Percentiles rank a stretch among this genome's conserved stretches.
Evolutionary conservation across 1,139 yeast species (phyloP).

Genomic region (Saccharomycopsis hybrid): DNA sequence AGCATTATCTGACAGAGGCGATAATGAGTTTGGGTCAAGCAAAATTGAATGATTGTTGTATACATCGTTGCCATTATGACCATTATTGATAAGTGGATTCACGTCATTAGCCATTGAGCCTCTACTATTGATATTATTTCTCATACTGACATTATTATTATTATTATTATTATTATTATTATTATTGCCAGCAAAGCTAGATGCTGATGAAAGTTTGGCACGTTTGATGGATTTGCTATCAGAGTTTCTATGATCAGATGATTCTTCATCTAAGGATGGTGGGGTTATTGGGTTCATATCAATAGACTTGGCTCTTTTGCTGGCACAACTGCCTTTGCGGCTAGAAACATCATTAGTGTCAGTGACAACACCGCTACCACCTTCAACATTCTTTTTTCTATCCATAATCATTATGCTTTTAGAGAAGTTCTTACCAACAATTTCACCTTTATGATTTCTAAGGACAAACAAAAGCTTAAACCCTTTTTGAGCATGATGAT

Average conservation of each 20-base stretch:
- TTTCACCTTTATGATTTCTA: slow-evolving; percentile 49
- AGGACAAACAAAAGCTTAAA: slow-evolving; percentile 67
- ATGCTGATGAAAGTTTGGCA: background rate
- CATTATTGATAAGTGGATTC: background rate
- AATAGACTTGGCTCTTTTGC: slow-evolving; percentile 6
- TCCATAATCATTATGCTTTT: slow-evolving; percentile 86
- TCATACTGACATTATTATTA: background rate
- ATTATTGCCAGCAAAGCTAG: too few relatives aligned
- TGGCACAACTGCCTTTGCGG: background rate
- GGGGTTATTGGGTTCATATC: slow-evolving; percentile 22
- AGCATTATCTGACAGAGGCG: slow-evolving; percentile 16
- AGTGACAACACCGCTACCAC: background rate
- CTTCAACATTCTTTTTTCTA: slow-evolving; percentile 47
- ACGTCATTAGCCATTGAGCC: background rate
- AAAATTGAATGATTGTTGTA: background rate
- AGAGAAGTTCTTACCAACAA: slow-evolving; percentile 69
- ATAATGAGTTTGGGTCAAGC: slow-evolving; percentile 9
- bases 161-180: too few relatives aligned
- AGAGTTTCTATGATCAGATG: slow-evolving; percentile 11
- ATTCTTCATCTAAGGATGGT: slow-evolving; percentile 16
- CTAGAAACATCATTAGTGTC: background rate
- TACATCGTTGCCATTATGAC: background rate
- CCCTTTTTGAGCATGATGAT: slow-evolving; percentile 80
- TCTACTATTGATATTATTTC: too few relatives aligned
- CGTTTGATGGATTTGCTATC: slow-evolving; percentile 3